Evolutionary conservation across 108 stramenopile genomes (phyloP).

Genomic region (Fragilariopsis cylindrus): DNA sequence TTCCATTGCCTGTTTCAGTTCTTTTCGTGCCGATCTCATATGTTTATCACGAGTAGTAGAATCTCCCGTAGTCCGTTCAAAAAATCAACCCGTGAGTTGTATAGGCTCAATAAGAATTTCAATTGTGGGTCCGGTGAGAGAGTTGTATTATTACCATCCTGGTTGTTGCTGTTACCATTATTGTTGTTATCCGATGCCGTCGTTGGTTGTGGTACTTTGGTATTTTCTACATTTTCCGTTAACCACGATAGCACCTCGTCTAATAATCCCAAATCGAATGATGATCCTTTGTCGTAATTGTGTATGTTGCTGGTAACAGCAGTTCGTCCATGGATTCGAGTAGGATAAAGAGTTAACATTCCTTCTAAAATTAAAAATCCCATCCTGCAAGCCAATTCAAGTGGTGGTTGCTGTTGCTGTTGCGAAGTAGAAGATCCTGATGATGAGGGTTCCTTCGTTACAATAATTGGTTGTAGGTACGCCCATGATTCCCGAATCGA

Average conservation of each 20-base stretch:
- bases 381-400: constrained; percentile 36
- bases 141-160: background rate
- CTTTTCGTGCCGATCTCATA: constrained; percentile 63
- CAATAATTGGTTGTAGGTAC: constrained; percentile 19
- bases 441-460: background rate
- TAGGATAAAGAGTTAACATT: constrained; percentile 25
- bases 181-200: constrained; percentile 12
- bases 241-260: constrained; percentile 8
- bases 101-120: constrained; percentile 47
- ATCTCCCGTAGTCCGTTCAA: constrained; percentile 21
- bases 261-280: constrained; percentile 5
- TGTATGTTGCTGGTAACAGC: background rate
- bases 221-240: constrained; percentile 1
- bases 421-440: background rate
- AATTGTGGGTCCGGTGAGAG: constrained; percentile 22
- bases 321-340: background rate
- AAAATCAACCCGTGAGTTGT: constrained; percentile 34
- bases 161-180: background rate
- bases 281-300: background rate
- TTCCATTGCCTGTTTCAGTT: constrained; percentile 85
- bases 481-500: constrained; percentile 14
- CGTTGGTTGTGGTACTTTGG: background rate
- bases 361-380: constrained; percentile 45
- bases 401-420: background rate
- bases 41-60: constrained; percentile 31